Base-by-base conservation (phyloP, 2,329 filamentous ascomycete genomes). In the Elsinoe perseae region DNA sequence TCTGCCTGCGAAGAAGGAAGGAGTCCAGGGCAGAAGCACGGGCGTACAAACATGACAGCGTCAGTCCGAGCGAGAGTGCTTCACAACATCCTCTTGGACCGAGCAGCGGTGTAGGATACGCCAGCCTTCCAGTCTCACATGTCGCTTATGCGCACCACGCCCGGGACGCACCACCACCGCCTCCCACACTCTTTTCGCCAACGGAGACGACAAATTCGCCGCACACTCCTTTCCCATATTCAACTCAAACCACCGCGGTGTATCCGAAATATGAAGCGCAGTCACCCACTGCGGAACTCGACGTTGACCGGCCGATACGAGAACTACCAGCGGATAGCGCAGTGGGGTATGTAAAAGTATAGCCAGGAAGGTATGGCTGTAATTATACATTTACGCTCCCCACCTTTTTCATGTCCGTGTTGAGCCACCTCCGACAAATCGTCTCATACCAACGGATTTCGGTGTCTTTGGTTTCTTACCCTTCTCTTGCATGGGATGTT, bases 401-500 rank as follows among this genome's bases (percentile, higher is more conserved):
- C 7, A n/a, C 18, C 18, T n/a, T 2, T 18, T 16, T 36, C 25
- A 32, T 12, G 32, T 52, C 3, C 44, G 25, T 50, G 27, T 30
- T 27, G 27, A 50, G 14, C 25, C 20, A n/a, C 30, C 40, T 7
- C 68, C 67, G 18, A 70, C 69, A 54, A 68, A 70, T 53, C 69
- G 61, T 56, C 69, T 65, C 63, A 68, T 69, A 4, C 68, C 68
- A n/a, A 63, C 63, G 36, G 60, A 61, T 46, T 62, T 63, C 6
- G 64, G 64, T 36, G 50, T 63, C 57, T 69, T 68, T 40, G 64
- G 72, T 63, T 72, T 66, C 65, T 77, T 77, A 58, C 69, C 69
- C 38, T 70, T 71, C 5, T 69, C 70, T 63, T 77, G 70, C 46
- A 83, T 66, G 0, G 85, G 84, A 64, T 92, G 80, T 10, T 80